Evolutionary conservation across 352 stramenopile genomes (phyloP), one percentile per base, ranked within the genome.

Genomic region (Blastocystis sp.): DNA sequence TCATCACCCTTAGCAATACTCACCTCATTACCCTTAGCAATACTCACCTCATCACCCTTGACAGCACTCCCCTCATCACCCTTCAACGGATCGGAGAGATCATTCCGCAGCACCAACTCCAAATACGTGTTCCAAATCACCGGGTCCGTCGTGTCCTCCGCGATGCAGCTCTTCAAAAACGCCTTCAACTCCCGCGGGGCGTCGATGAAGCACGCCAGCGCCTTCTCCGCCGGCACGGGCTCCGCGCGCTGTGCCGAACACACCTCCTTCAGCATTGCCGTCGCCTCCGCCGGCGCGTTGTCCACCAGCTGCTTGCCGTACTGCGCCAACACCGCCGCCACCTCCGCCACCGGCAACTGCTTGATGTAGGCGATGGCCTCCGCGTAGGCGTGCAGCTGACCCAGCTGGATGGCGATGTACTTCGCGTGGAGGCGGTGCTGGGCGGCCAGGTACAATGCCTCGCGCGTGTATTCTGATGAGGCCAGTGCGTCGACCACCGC

Each of bases 321-420:
- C 7, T 43, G 23, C 59, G 19, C 21, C 19, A 84, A 10, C 41
- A 69, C 45, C 28, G 28, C 66, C n/a, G 56, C 52, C 5, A 59
- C 74, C 4, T 84, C 74, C 21, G 11, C 14, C 9, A 14, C 34
- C 21, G 53, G 52, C 40, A 91, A 19, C 2, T 48, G 23, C n/a
- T 45, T 40, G 65, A 97, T 95, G 90, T 96, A 97, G 84, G 93
- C 92, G 17, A 97, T 90, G 2, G 94, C 94, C 89, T 97, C 94
- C n/a, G 93, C 91, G 0, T 93, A 94, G 41, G 95, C 92, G 40
- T 88, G 60, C 19, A 94, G 91, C 60, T 95, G 94, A 40, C 95
- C 94, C 3, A 97, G 90, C 86, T 97, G 93, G 78, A 97, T 96
- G 79, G 94, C 95, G 60, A 97, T 87, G 88, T 96, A 97, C 92